A percentile compares a stretch with the other conserved stretches of the same genome.
Evolutionary conservation across 768 basidiomycete species (phyloP).

Genomic region (Termitomyces sp.): DNA sequence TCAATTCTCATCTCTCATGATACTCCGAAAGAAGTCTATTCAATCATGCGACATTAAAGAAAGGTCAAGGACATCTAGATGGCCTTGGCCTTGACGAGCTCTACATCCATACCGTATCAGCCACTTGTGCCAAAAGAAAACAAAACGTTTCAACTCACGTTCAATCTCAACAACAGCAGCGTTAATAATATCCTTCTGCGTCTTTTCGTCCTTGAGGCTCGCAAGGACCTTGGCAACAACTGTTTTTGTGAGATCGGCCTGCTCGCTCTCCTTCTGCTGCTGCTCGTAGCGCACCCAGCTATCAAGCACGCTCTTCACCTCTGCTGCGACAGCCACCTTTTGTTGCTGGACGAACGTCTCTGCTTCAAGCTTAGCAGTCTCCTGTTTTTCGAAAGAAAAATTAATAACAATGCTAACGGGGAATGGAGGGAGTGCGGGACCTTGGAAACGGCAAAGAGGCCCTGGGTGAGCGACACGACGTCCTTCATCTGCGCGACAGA

Average conservation of each 20-base stretch:
- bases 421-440: constrained; percentile 32
- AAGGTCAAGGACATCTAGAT: constrained; percentile 47
- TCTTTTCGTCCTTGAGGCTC: constrained; percentile 80
- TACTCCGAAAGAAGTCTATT: constrained; percentile 5
- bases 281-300: constrained; percentile 99
- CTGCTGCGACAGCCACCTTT: constrained; percentile 77
- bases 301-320: constrained; percentile 93
- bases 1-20: not conserved
- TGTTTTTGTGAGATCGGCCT: constrained; percentile 81
- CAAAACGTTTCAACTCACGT: constrained; percentile 51
- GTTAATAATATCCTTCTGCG: constrained; percentile 76
- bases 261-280: constrained; percentile 93
- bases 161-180: constrained; percentile 87
- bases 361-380: constrained; percentile 87
- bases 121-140: not conserved
- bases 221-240: constrained; percentile 88
- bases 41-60: not conserved
- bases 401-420: not conserved
- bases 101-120: constrained; percentile 30
- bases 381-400: constrained; percentile 36
- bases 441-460: constrained; percentile 90
- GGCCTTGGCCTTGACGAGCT: constrained; percentile 87
- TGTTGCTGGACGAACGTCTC: constrained; percentile 89
- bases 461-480: constrained; percentile 86
- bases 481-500: constrained; percentile 94